A percentile compares a stretch with the other conserved stretches of the same genome.
These are phyloP conservation scores for Simplicillium aogashimaense DNA, from an alignment of 2,329 filamentous ascomycete genomes.

Conservation along the genomic window DNA sequence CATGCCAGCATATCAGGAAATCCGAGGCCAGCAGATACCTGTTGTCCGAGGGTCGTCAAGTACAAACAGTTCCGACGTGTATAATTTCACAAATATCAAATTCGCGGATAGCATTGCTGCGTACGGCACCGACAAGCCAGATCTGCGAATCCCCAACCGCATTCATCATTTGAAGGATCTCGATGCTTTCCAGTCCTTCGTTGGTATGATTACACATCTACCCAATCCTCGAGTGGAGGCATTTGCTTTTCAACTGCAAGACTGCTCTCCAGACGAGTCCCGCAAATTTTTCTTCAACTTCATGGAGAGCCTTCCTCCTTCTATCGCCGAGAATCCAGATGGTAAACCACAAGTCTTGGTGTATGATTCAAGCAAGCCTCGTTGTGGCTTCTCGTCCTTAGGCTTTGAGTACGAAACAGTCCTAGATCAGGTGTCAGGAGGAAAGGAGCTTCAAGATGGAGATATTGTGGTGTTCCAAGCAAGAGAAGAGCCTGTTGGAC, in stretches of 20 bases:
- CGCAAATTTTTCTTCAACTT: slow-evolving; percentile 57
- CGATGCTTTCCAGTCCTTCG: slow-evolving; percentile 47
- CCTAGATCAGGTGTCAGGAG: slow-evolving; percentile 16
- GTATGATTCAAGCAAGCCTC: slow-evolving; percentile 61
- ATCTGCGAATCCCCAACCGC: slow-evolving; percentile 63
- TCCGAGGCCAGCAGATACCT: slow-evolving; percentile 23
- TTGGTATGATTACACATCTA: slow-evolving; percentile 65
- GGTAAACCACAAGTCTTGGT: slow-evolving; percentile 76
- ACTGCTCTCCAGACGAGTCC: slow-evolving; percentile 41
- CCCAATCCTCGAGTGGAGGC: slow-evolving; percentile 63
- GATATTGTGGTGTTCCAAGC: slow-evolving; percentile 79
- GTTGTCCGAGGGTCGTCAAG: slow-evolving; percentile 11
- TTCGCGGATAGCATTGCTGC: slow-evolving; percentile 52
- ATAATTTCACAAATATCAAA: slow-evolving; percentile 22
- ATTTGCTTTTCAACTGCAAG: slow-evolving; percentile 54
- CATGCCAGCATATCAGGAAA: slow-evolving; percentile 54
- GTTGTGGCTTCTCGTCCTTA: slow-evolving; percentile 67
- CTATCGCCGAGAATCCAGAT: slow-evolving; percentile 57
- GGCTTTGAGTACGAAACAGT: slow-evolving; percentile 57
- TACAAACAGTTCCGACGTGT: slow-evolving; percentile 13
- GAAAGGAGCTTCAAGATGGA: slow-evolving; percentile 44
- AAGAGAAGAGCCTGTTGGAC: slow-evolving; percentile 53
- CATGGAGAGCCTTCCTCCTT: slow-evolving; percentile 52
- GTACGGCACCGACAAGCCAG: slow-evolving; percentile 89
- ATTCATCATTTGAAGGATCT: slow-evolving; percentile 56